A percentile compares a stretch with the other conserved stretches of the same genome.
Evolutionary conservation across 169 alveolate species (phyloP).

Genomic region (Blepharisma undulans): DNA sequence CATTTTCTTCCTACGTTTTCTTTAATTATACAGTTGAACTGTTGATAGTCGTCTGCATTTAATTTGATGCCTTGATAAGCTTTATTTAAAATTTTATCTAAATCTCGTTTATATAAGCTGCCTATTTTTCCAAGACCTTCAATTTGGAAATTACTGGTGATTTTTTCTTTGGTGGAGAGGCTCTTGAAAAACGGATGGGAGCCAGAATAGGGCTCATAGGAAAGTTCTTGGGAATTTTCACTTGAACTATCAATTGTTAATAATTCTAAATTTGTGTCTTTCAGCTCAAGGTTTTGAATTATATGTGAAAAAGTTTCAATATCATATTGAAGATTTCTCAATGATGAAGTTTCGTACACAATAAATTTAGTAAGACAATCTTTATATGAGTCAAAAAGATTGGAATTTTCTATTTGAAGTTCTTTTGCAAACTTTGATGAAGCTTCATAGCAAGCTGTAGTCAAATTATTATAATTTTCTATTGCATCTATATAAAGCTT

Average conservation of each 20-base stretch:
- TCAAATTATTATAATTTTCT: neutral
- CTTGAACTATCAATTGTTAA: neutral
- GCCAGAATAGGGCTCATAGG: conserved; percentile 4
- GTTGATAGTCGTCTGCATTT: conserved; percentile 1
- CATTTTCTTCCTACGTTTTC: neutral
- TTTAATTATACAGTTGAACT: neutral
- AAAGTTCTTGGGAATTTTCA: neutral
- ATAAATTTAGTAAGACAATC: neutral
- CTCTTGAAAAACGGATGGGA: conserved; percentile 17
- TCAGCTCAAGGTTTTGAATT: neutral
- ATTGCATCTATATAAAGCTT: neutral
- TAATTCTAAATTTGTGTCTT: neutral
- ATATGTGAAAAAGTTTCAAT: neutral
- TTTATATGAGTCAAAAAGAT: neutral
- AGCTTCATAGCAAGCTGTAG: neutral
- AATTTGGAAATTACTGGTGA: neutral
- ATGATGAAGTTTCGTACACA: neutral
- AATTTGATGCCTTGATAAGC: neutral
- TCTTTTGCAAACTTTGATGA: neutral
- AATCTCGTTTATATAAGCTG: neutral
- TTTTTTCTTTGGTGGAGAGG: neutral
- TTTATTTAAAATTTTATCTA: neutral
- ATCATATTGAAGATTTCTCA: neutral
- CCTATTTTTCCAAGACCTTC: neutral
- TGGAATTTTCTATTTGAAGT: neutral